Base-by-base conservation (phyloP, 2,329 filamentous ascomycete genomes). In the Fusarium agapanthi region DNA sequence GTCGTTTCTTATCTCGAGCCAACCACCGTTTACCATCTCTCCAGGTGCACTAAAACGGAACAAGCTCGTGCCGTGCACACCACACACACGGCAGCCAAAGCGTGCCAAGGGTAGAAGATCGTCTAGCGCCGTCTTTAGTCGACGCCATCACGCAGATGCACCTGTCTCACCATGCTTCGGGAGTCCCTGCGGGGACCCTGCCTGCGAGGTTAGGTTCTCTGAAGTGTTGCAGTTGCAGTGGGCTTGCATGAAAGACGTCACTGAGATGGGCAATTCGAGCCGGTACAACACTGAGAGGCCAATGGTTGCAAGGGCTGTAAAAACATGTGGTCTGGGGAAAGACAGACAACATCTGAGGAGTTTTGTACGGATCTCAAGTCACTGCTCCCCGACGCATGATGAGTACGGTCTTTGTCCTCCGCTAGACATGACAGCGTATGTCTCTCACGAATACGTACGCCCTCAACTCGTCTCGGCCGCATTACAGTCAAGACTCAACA, bases 1-100 rank as follows among this genome's bases (percentile, higher is more conserved):
- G 68, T 55, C 53, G 61, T 73, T 78, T 64, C 84, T 85, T 85
- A 85, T 85, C 84, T 83, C 73, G 71, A 74, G 67, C 82, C 83
- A 84, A 82, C 79, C 80, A 83, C 61, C 45, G 56, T 50, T 64
- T 55, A 32, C 68, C 64, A 65, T 74, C 62, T 65, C 57, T 64
- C 51, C 62, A 26, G 37, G 58, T 53, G 57, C 65, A 72, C 75
- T 74, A 77, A 76, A 75, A 74, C 73, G 47, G 73, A 77, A 76
- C 62, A 76, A 74, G 73, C 73, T 73, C 73, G 75, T 75, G 73
- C 75, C 73, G 73, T 69, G 35, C 61, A 67, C 60, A 41, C 43
- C 51, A 65, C 65, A 68, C 57, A 73, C 65, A 69, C 71, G 75
- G 73, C 63, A 68, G 57, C 65, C 60, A 67, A 67, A 62, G 63